phyloP scores from a whole-genome alignment of 495 filamentous ascomycete genomes.

The Aspergillus mulundensis region DNA sequence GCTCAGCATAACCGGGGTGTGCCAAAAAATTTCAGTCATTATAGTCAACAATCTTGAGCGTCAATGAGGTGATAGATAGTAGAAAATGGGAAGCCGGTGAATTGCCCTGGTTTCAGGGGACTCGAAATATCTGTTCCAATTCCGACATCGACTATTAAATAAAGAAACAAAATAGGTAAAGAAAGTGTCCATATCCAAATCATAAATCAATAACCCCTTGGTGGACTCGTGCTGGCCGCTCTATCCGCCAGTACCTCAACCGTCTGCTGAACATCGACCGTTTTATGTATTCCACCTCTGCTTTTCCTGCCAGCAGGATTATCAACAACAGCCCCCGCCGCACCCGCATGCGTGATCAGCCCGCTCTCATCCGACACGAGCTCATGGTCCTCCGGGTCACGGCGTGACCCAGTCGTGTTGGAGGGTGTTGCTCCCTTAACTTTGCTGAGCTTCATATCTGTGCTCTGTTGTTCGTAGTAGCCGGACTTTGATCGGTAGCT shows the following conservation, averaged over 20 bases:
- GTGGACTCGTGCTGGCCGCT: too few species aligned
- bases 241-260: slow-evolving; percentile 22
- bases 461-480: slow-evolving; percentile 32
- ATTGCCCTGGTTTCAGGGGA: too few species aligned
- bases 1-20: too few species aligned
- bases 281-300: slow-evolving; percentile 31
- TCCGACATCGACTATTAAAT: too few species aligned
- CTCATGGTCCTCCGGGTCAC: slow-evolving; percentile 21
- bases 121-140: too few species aligned
- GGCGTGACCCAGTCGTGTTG: slow-evolving; percentile 1
- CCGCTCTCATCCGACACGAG: slow-evolving; percentile 33
- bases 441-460: slow-evolving; percentile 1
- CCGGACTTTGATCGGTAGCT: slow-evolving; percentile 25
- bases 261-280: slow-evolving; percentile 35
- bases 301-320: neutral
- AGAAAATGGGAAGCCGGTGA: too few species aligned
- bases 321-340: slow-evolving; percentile 11
- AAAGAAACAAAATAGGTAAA: too few species aligned
- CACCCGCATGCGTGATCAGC: slow-evolving; percentile 32
- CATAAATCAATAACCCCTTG: too few species aligned
- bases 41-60: too few species aligned
- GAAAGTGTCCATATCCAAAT: too few species aligned
- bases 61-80: too few species aligned
- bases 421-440: neutral
- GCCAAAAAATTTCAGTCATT: too few species aligned